These are phyloP conservation scores for Solanum pimpinellifolium DNA, from an alignment of 257 asterid genomes.

Conservation along the genomic window DNA sequence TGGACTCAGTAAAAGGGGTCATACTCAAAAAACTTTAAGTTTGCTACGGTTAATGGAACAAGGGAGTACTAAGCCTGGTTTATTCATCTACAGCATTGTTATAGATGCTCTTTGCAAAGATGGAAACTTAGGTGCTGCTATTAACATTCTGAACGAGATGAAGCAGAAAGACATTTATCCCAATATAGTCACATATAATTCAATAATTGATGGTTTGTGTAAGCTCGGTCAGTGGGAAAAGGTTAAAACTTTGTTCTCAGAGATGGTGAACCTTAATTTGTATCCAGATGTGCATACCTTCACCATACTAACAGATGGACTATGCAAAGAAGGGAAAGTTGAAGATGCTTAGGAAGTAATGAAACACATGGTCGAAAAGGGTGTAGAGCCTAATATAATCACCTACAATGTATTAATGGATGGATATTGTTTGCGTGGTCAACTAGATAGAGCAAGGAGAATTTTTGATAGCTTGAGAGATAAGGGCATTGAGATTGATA, in stretches of 20 bases:
- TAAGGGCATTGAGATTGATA: background rate
- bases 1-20: background rate
- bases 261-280: background rate
- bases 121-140: background rate
- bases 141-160: background rate
- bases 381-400: background rate
- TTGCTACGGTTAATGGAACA: background rate
- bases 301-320: background rate
- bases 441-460: background rate
- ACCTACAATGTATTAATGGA: background rate
- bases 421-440: background rate
- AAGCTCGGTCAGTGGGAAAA: background rate
- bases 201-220: background rate
- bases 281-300: background rate
- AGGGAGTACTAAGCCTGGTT: rapidly evolving
- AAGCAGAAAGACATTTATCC: background rate
- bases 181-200: background rate
- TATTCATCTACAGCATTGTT: background rate
- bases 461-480: background rate
- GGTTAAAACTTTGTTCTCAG: background rate
- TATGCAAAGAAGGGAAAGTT: background rate
- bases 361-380: background rate
- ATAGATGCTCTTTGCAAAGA: background rate
- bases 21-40: background rate
- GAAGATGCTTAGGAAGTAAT: background rate